These are phyloP conservation scores for Starmerella powellii DNA, from an alignment of 805 yeast genomes.

Conservation along the genomic window DNA sequence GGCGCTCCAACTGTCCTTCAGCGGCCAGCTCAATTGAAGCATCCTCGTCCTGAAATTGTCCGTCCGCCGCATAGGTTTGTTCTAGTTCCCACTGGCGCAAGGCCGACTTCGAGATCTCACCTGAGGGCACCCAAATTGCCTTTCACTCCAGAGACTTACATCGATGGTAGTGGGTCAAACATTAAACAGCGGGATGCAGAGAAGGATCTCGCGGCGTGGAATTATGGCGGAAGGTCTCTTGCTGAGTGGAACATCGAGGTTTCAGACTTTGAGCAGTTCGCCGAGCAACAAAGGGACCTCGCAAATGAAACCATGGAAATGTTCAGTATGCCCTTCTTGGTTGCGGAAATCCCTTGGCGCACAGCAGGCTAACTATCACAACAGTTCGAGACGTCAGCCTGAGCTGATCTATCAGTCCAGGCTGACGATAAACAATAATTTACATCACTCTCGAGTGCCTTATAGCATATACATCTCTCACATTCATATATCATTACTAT, in stretches of 20 bases:
- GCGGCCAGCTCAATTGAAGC: conserved; percentile 16
- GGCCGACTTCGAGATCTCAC: background rate
- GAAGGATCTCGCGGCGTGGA: conserved; percentile 26
- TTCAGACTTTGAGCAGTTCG: conserved; percentile 30
- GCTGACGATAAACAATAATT: too few relatives aligned
- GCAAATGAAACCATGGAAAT: conserved; percentile 24
- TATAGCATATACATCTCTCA: background rate
- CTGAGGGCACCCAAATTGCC: conserved; percentile 20
- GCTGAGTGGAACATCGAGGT: conserved; percentile 32
- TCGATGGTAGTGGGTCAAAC: background rate
- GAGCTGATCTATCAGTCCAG: too few relatives aligned
- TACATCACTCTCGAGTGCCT: too few relatives aligned
- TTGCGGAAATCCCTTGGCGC: conserved; percentile 30
- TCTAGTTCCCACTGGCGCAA: conserved; percentile 16
- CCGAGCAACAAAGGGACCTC: conserved; percentile 20
- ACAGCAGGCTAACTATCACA: conserved; percentile 1
- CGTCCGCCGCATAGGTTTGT: conserved; percentile 26
- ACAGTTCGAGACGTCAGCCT: too few relatives aligned
- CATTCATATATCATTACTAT: background rate
- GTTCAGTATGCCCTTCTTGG: conserved; percentile 28
- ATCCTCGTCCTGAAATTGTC: conserved; percentile 25
- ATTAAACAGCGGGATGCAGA: background rate
- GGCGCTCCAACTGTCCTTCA: too few relatives aligned
- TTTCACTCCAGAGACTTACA: conserved; percentile 4
- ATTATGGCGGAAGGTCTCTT: conserved; percentile 32